These are phyloP conservation scores for Botryotinia narcissicola DNA, from an alignment of 2,329 filamentous ascomycete genomes.

Conservation along the genomic window DNA sequence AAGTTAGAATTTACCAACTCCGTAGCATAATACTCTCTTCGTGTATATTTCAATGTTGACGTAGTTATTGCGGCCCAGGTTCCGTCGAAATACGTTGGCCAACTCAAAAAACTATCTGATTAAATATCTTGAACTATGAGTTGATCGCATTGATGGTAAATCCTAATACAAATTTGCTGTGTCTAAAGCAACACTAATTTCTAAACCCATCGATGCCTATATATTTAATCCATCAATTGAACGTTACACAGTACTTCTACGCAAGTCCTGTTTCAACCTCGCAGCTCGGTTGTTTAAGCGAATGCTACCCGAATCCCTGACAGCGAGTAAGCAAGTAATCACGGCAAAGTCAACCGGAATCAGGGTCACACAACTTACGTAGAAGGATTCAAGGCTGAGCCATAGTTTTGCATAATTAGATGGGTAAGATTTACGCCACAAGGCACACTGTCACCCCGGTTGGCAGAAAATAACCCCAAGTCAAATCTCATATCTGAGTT, in stretches of 20 bases:
- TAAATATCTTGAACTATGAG: neutral
- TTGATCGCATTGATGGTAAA: neutral
- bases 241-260: neutral
- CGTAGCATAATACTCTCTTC: neutral
- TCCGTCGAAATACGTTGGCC: neutral
- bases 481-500: neutral
- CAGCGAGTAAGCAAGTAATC: neutral
- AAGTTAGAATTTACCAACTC: neutral
- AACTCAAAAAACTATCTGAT: neutral
- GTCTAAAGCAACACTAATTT: neutral
- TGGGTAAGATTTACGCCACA: neutral
- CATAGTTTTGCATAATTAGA: neutral
- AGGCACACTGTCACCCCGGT: neutral
- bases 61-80: neutral
- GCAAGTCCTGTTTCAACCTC: neutral
- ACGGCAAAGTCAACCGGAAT: neutral
- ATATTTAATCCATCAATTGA: neutral
- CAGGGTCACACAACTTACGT: neutral
- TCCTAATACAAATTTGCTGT: neutral
- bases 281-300: neutral
- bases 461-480: neutral
- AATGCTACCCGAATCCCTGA: neutral
- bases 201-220: neutral
- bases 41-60: neutral
- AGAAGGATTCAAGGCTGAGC: neutral